Conservation (phyloP, 495 filamentous ascomycete species). For the Pseudevernia furfuracea region DNA sequence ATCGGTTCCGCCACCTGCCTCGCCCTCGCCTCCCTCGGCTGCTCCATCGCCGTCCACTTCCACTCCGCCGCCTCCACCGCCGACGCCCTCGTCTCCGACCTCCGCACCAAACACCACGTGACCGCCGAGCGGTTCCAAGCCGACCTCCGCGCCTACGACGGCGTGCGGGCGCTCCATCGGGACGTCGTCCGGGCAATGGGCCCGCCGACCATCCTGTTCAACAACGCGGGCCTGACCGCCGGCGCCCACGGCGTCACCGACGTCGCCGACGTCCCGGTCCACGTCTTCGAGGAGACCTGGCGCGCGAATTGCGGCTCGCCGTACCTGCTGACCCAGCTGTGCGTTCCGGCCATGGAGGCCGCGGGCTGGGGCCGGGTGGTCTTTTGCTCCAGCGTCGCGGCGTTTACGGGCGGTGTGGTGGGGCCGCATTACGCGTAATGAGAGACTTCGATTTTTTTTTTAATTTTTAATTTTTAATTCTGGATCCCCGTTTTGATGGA, state of each 20-base stretch:
- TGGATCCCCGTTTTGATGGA: too few relatives aligned
- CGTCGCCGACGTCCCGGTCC: constrained; percentile 31
- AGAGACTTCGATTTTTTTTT: too few relatives aligned
- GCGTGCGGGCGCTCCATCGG: constrained; percentile 29
- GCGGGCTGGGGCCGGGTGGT: constrained; percentile 47
- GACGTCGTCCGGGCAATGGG: constrained; percentile 24
- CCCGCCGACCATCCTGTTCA: constrained; percentile 32
- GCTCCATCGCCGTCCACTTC: constrained; percentile 33
- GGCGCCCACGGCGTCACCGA: constrained; percentile 21
- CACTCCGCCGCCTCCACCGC: constrained; percentile 19
- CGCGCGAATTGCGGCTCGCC: constrained; percentile 46
- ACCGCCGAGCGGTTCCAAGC: constrained; percentile 29
- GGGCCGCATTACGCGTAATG: constrained; percentile 37
- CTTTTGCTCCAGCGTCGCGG: constrained; percentile 48
- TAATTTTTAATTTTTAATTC: too few relatives aligned
- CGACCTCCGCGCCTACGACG: constrained; percentile 30
- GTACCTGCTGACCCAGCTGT: constrained; percentile 47
- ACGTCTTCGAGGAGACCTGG: constrained; percentile 50
- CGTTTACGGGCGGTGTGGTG: constrained; percentile 44
- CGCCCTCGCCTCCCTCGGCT: constrained; percentile 25
- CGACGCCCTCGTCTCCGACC: constrained; percentile 19
- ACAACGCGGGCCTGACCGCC: constrained; percentile 31
- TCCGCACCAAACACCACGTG: constrained; percentile 17
- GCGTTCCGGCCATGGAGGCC: constrained; percentile 44
- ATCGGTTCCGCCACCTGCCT: constrained; percentile 43